Conservation (phyloP, 345 rosid genomes). For the Gossypium arboreum region DNA sequence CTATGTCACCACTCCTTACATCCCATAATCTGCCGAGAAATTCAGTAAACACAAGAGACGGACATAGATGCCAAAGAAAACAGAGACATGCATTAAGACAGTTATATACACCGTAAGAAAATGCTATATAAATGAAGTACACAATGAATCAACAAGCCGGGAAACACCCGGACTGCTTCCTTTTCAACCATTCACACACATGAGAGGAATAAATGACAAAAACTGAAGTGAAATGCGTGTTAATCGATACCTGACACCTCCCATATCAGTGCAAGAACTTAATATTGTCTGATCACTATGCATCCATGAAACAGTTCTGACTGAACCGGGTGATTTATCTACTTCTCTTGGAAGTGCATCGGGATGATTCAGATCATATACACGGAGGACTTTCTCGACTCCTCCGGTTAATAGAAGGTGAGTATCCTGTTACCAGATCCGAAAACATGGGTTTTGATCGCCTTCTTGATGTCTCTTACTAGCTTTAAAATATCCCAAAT, state of each 20-base stretch:
- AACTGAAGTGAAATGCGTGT: too few species aligned
- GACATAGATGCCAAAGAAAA: not conserved
- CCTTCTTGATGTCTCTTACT: too few species aligned
- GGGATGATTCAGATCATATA: slow-evolving; percentile 78
- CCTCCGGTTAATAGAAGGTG: slow-evolving; percentile 87
- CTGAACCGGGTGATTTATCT: slow-evolving; percentile 74
- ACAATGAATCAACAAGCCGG: too few species aligned
- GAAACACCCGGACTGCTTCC: too few species aligned
- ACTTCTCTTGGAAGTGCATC: slow-evolving; percentile 92
- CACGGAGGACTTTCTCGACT: slow-evolving; percentile 77
- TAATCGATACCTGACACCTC: slow-evolving; percentile 68
- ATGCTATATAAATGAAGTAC: too few species aligned
- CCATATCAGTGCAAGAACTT: slow-evolving; percentile 84
- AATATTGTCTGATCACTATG: slow-evolving; percentile 92
- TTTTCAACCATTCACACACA: too few species aligned
- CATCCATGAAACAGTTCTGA: slow-evolving; percentile 91
- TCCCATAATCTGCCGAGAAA: slow-evolving; percentile 70
- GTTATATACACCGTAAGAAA: not conserved
- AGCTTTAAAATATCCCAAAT: not conserved
- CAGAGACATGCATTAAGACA: not conserved
- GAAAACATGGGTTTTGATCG: not conserved
- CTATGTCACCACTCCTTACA: slow-evolving; percentile 73
- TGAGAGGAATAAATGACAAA: too few species aligned
- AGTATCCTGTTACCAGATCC: slow-evolving; percentile 50
- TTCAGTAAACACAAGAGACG: not conserved